These are phyloP conservation scores for Jacaranda copaia DNA, from an alignment of 257 asterid genomes.

Conservation along the genomic window DNA sequence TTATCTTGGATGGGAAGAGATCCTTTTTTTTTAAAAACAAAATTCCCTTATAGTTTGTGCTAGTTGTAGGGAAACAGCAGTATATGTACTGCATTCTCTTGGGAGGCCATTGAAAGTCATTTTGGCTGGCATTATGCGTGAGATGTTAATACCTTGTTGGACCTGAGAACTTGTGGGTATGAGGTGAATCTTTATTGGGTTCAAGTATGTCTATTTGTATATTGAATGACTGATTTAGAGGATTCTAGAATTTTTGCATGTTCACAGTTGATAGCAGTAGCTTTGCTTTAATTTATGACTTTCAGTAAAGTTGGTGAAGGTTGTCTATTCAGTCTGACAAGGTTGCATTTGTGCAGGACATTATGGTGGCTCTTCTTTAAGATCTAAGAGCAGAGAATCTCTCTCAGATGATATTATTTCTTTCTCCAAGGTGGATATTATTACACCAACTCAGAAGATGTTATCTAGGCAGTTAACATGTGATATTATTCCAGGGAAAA, in stretches of 20 bases:
- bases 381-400: constrained; percentile 46
- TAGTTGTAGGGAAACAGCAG: neutral
- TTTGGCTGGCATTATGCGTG: neutral
- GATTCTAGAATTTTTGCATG: constrained; percentile 20
- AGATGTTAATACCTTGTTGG: constrained; percentile 1
- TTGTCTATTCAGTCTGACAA: constrained; percentile 38
- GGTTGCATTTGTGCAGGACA: constrained; percentile 55
- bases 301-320: neutral
- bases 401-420: constrained; percentile 69
- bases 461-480: constrained; percentile 86
- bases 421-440: constrained; percentile 84
- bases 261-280: neutral
- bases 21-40: neutral
- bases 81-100: neutral
- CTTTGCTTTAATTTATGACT: constrained; percentile 23
- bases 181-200: neutral
- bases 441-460: constrained; percentile 87
- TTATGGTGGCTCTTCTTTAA: constrained; percentile 40
- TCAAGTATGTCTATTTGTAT: neutral
- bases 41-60: neutral
- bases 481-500: constrained; percentile 81
- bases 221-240: neutral
- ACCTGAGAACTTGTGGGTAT: neutral
- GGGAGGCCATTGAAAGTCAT: neutral
- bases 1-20: neutral